Evolutionary conservation across 2,329 filamentous ascomycete genomes (phyloP), one percentile per base, ranked within the genome.

Genomic region (Trichophyton benhamiae): DNA sequence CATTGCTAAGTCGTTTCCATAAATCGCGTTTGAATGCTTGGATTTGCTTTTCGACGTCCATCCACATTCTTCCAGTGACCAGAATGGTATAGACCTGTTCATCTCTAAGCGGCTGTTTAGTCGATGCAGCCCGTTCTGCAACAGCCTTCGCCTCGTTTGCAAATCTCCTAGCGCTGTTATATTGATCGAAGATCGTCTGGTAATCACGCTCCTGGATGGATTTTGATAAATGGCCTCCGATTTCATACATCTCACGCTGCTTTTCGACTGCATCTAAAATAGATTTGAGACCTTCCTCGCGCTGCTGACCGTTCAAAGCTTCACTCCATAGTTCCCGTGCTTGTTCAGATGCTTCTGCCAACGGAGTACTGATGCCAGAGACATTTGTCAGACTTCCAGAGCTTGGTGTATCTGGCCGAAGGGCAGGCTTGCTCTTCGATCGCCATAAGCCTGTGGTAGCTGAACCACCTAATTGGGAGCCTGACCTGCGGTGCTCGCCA

Each of bases 261-360:
- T 85, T 85, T 64, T 94, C 87, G 57, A 99, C 80, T 13, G 87
- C 85, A 7, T 82, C 81, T 22, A 91, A 80, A 7, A 96, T 84
- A 0, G 83, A 81, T 72, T 91, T 95, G 61, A 99, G 79, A 64
- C 87, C 87, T 70, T 91, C 88, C 69, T 97, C 94, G 70, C 92
- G 91, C 68, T 97, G 91, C 30, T 89, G 85, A 2, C 94, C 94
- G 44, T 91, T 90, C 42, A 99, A 75, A 0, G 94, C 92, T 1
- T 94, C 94, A 0, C 94, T 94, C 91, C 95, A 99, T 7, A 99
- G 88, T 69, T 99, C 94, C 73, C 97, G 91, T 0, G 92, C 94
- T 74, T 96, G 96, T 63, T 91, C 88, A 0, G 89, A 90, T 9
- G 95, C 89, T 68, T 97, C 94, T 8, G 94, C 80, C 60, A 99